Evolutionary conservation across 2,329 filamentous ascomycete genomes (phyloP).

Genomic region (Phyllosticta paracitricarpa): DNA sequence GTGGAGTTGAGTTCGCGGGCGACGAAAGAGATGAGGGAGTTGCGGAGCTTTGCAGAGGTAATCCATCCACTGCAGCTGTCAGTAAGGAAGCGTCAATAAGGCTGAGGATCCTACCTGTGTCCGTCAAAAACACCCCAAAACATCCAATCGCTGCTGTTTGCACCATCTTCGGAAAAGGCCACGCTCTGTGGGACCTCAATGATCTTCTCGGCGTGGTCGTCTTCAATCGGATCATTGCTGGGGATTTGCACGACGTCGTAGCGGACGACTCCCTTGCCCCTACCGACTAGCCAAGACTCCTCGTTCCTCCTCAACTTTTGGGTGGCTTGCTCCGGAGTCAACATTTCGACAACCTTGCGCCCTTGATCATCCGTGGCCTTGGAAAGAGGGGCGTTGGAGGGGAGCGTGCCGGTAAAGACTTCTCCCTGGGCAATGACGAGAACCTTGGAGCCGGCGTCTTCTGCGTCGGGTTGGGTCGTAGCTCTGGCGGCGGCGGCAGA

Average conservation of each 20-base stretch:
- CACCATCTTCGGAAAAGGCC: slow-evolving; percentile 44
- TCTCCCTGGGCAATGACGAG: slow-evolving; percentile 85
- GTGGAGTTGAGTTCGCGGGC: slow-evolving; percentile 86
- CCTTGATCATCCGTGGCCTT: slow-evolving; percentile 82
- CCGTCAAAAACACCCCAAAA: slow-evolving; percentile 99
- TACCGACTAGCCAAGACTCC: slow-evolving; percentile 80
- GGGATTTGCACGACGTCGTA: slow-evolving; percentile 93
- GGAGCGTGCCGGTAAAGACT: slow-evolving; percentile 77
- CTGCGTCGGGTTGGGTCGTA: slow-evolving; percentile 25
- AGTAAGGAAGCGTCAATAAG: slow-evolving; percentile 5
- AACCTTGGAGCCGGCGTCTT: slow-evolving; percentile 53
- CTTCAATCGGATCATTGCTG: slow-evolving; percentile 95
- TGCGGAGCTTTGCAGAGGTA: slow-evolving; percentile 88
- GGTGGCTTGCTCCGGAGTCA: slow-evolving; percentile 88
- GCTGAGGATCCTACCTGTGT: slow-evolving; percentile 56
- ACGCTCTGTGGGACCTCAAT: slow-evolving; percentile 68
- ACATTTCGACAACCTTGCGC: slow-evolving; percentile 84
- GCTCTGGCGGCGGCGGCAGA: slow-evolving; percentile 13
- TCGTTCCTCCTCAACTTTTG: slow-evolving; percentile 81
- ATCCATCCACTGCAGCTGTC: slow-evolving; percentile 71
- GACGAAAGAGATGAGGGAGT: slow-evolving; percentile 85
- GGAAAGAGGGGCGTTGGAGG: slow-evolving; percentile 74
- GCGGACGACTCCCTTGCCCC: slow-evolving; percentile 82
- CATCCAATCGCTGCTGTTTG: slow-evolving; percentile 81
- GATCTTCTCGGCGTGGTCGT: slow-evolving; percentile 97